A percentile compares a stretch with the other conserved stretches of the same genome.
phyloP scores from a whole-genome alignment of 352 stramenopile species.

The Bremia lactucae region DNA sequence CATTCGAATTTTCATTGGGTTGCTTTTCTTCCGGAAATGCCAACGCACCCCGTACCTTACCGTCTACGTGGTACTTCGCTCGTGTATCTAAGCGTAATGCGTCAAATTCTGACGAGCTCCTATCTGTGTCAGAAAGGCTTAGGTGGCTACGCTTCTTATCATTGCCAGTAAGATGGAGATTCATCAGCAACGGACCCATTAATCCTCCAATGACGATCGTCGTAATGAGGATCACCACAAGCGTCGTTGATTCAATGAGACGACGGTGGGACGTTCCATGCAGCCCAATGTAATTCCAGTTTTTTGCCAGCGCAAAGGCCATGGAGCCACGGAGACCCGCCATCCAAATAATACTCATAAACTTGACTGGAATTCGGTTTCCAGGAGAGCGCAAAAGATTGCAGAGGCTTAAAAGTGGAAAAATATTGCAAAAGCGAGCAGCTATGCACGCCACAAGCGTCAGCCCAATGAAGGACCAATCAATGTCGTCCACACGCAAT shows the following conservation, averaged over 20 bases:
- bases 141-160: constrained; percentile 26
- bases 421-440: constrained; percentile 67
- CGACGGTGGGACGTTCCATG: constrained; percentile 59
- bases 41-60: constrained; percentile 17
- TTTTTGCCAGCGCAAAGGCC: constrained; percentile 85
- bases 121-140: constrained; percentile 29
- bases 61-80: constrained; percentile 40
- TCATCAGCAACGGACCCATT: constrained; percentile 55
- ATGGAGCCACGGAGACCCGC: constrained; percentile 89
- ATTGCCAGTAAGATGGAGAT: constrained; percentile 33
- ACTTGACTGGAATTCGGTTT: constrained; percentile 59
- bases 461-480: constrained; percentile 72
- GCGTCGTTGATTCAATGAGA: constrained; percentile 77
- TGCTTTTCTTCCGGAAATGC: constrained; percentile 24
- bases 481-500: constrained; percentile 67
- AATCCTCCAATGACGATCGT: constrained; percentile 73
- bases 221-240: constrained; percentile 82
- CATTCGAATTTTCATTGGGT: constrained; percentile 14
- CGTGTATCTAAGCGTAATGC: constrained; percentile 23
- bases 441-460: constrained; percentile 62
- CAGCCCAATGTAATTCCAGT: constrained; percentile 70
- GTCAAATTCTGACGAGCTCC: constrained; percentile 22
- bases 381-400: constrained; percentile 46
- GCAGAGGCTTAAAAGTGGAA: constrained; percentile 59
- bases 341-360: constrained; percentile 87